A percentile compares a stretch with the other conserved stretches of the same genome.
Evolutionary conservation across 768 basidiomycete species (phyloP).

Genomic region (Collybia sordida): DNA sequence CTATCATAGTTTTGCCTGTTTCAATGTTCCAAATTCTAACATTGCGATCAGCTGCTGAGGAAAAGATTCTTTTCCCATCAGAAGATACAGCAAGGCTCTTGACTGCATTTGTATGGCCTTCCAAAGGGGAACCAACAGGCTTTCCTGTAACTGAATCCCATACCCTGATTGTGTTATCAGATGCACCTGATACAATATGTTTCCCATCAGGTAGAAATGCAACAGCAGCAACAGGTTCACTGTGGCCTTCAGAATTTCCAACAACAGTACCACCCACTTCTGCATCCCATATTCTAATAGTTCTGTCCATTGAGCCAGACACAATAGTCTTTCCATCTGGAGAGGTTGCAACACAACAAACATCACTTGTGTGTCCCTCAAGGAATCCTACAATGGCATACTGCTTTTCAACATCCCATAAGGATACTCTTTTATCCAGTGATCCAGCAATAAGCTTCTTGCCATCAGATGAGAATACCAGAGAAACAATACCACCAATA

Average conservation of each 20-base stretch:
- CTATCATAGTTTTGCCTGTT: neutral
- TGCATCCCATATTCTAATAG: conserved; percentile 1
- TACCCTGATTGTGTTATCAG: conserved; percentile 14
- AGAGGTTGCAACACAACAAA: conserved; percentile 7
- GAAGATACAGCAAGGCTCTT: conserved; percentile 23
- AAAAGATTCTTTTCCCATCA: conserved; percentile 19
- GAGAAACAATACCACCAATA: neutral
- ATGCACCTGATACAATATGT: neutral
- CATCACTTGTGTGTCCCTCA: conserved; percentile 17
- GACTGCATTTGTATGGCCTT: conserved; percentile 16
- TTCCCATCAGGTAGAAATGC: conserved; percentile 10
- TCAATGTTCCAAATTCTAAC: conserved; percentile 22
- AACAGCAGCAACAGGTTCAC: neutral
- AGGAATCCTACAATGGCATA: conserved; percentile 1
- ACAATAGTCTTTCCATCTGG: neutral
- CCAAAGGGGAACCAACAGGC: neutral
- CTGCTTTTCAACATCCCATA: neutral
- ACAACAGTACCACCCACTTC: neutral
- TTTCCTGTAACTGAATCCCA: conserved; percentile 5
- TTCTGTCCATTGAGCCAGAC: neutral
- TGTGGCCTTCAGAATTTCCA: neutral
- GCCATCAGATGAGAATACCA: neutral
- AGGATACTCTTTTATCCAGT: neutral
- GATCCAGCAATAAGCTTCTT: neutral
- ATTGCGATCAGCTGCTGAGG: conserved; percentile 15